Evolutionary conservation across 768 basidiomycete genomes (phyloP).

Genomic region (Thelephora aurantiotincta): DNA sequence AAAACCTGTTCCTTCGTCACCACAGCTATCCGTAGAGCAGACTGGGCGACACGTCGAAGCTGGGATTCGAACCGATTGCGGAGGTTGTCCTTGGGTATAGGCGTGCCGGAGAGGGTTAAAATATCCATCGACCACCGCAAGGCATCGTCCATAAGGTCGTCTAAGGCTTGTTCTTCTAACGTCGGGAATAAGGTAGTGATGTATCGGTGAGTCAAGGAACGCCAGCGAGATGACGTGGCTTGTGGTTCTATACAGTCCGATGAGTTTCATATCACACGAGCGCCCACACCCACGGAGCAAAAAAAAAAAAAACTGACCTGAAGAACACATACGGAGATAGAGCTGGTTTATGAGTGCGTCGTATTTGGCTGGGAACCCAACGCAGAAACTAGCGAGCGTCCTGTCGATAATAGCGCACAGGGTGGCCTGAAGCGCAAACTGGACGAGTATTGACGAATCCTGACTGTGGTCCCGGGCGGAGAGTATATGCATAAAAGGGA

Average conservation of each 20-base stretch:
- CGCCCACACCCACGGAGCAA: background rate
- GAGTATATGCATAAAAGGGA: conserved; percentile 44
- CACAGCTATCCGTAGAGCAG: conserved; percentile 47
- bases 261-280: background rate
- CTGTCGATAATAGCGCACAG: conserved; percentile 35
- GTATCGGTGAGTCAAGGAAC: conserved; percentile 55
- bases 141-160: conserved; percentile 63
- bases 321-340: conserved; percentile 40
- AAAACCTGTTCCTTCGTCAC: conserved; percentile 64
- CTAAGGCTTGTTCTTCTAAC: conserved; percentile 48
- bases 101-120: conserved; percentile 48
- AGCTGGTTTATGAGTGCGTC: conserved; percentile 52
- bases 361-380: conserved; percentile 58
- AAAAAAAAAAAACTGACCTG: conserved; percentile 24
- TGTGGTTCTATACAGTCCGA: conserved; percentile 40
- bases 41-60: conserved; percentile 49
- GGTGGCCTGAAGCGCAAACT: conserved; percentile 60
- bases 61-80: conserved; percentile 41
- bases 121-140: conserved; percentile 60
- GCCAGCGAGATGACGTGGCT: conserved; percentile 67
- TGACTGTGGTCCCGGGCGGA: conserved; percentile 54
- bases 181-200: conserved; percentile 57
- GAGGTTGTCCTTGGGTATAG: conserved; percentile 19
- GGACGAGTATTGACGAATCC: conserved; percentile 56
- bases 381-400: conserved; percentile 55